Conservation (phyloP, 2,329 filamentous ascomycete species). For the Sclerotinia trifoliorum region DNA sequence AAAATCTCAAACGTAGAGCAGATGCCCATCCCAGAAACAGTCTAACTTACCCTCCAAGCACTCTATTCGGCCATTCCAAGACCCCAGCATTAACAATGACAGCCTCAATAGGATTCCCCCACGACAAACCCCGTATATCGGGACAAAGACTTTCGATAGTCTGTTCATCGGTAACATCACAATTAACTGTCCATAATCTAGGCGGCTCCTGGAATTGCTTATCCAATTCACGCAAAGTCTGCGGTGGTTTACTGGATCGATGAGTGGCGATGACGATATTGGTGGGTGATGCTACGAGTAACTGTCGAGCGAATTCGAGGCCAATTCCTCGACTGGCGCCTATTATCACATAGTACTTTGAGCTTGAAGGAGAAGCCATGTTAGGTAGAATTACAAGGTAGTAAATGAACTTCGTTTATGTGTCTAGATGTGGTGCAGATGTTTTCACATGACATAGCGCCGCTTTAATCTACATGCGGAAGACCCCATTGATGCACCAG, state of each 20-base stretch:
- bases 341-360: constrained; percentile 39
- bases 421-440: background rate
- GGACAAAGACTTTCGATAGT: constrained; percentile 50
- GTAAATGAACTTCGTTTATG: background rate
- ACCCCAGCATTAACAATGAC: constrained; percentile 11
- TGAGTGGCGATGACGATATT: constrained; percentile 47
- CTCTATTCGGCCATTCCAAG: constrained; percentile 7
- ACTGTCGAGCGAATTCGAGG: constrained; percentile 42
- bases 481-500: too few species aligned
- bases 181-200: constrained; percentile 40
- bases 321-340: constrained; percentile 51
- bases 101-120: background rate
- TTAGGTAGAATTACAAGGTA: background rate
- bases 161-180: constrained; percentile 52
- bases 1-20: background rate
- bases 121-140: constrained; percentile 46
- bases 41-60: constrained; percentile 14
- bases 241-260: constrained; percentile 33
- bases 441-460: background rate
- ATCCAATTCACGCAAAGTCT: background rate
- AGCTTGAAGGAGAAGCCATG: background rate
- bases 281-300: constrained; percentile 43
- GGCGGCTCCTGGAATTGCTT: background rate
- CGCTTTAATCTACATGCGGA: too few species aligned
- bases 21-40: background rate